Evolutionary conservation across 805 yeast species (phyloP), one percentile per base, ranked within the genome.

Genomic region (Candida sithepensis): DNA sequence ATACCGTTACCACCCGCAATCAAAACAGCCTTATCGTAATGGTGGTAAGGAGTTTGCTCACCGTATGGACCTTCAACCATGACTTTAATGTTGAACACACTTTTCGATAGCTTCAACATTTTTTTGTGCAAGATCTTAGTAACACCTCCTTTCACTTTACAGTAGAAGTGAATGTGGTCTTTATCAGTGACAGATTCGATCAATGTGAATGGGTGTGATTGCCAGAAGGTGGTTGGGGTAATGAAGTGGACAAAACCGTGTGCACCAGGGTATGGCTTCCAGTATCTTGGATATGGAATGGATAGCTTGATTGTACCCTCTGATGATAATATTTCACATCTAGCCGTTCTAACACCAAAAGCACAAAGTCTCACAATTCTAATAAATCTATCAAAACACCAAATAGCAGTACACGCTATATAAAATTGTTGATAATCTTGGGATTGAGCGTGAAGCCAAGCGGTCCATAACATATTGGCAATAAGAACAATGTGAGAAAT

Each of bases 51-150:
- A 3, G 75, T 63, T 13, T 75, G 58, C 41, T 73, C 70, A 2
- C 92, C 91, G 59, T 87, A 86, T 6, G 91, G 91, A 1, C 94
- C 94, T 59, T 84, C 80, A 76, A 48, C 54, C 80, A 86, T 75
- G 3, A 86, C 78, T 57, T 77, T 77, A 56, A 88, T 73, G 24
- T 58, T 51, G 23, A 64, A 51, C 13, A 43, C 46, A 18, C 56
- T 57, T 41, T 58, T 70, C 32, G 59, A 68, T 44, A 48, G 54
- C 16, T 53, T 61, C 20, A 55, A 28, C 19, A 70, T 53, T 40
- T 58, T 60, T 14, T 63, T 54, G 34, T 68, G 64, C 30, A 80
- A 54, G 16, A 64, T 61, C 53, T 66, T 71, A 14, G 88, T 81
- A 45, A 80, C 63, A 48, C 88, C 89, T n/a, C 72, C 72, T 60